These are phyloP conservation scores for Stagonosporopsis tanaceti DNA, from an alignment of 2,329 filamentous ascomycete species.

Conservation along the genomic window DNA sequence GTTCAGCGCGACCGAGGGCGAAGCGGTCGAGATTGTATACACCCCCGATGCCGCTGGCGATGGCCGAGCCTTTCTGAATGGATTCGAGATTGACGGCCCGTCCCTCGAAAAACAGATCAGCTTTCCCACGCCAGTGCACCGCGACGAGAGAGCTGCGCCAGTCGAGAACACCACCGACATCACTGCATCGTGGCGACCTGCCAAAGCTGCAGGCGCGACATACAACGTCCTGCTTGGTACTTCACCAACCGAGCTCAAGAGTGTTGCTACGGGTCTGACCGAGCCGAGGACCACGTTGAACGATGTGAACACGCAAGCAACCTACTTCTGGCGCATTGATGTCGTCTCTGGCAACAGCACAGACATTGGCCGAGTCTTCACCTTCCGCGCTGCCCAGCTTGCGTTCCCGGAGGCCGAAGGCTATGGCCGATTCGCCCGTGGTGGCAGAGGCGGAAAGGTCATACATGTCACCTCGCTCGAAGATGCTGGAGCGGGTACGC, in stretches of 20 bases:
- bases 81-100: slow-evolving; percentile 42
- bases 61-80: slow-evolving; percentile 41
- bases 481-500: slow-evolving; percentile 45
- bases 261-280: slow-evolving; percentile 12
- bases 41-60: slow-evolving; percentile 20
- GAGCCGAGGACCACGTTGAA: slow-evolving; percentile 13
- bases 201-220: slow-evolving; percentile 12
- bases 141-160: slow-evolving; percentile 33
- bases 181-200: slow-evolving; percentile 34
- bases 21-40: slow-evolving; percentile 35
- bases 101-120: slow-evolving; percentile 31
- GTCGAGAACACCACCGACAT: slow-evolving; percentile 27
- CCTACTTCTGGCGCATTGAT: slow-evolving; percentile 46
- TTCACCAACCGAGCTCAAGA: slow-evolving; percentile 15
- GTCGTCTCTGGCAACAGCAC: slow-evolving; percentile 27
- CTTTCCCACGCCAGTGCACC: slow-evolving; percentile 40
- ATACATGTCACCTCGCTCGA: slow-evolving; percentile 51
- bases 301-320: slow-evolving; percentile 26
- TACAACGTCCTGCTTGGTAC: slow-evolving; percentile 41
- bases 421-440: slow-evolving; percentile 46
- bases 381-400: slow-evolving; percentile 44
- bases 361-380: slow-evolving; percentile 38
- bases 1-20: slow-evolving; percentile 29
- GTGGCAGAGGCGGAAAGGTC: slow-evolving; percentile 49
- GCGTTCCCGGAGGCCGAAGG: slow-evolving; percentile 53